Percentiles rank a stretch among this genome's conserved stretches.
phyloP scores from a whole-genome alignment of 441 rosid genomes.

The Omphalea diandra region DNA sequence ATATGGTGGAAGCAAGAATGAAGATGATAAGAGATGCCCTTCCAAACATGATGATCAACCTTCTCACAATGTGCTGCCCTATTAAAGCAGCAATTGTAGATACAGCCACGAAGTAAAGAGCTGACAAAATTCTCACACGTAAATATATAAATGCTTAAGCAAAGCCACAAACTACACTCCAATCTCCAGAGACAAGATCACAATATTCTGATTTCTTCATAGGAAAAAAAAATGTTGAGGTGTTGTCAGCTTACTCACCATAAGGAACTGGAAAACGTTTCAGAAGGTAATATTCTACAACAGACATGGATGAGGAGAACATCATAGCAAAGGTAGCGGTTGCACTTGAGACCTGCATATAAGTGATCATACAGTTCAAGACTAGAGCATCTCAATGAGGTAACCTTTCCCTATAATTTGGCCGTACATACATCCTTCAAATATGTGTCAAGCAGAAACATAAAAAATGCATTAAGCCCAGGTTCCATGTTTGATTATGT shows the following conservation, averaged over 20 bases:
- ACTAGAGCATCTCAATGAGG: not conserved
- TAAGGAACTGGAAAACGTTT: slow-evolving; percentile 63
- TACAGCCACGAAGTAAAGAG: slow-evolving; percentile 49
- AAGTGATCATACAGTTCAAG: slow-evolving; percentile 9
- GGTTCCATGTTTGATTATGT: too few species aligned
- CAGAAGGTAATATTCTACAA: slow-evolving; percentile 60
- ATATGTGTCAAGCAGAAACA: too few species aligned
- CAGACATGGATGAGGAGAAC: slow-evolving; percentile 70
- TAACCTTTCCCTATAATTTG: not conserved
- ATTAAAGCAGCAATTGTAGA: slow-evolving; percentile 50
- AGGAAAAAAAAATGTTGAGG: not conserved
- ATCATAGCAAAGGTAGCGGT: slow-evolving; percentile 67
- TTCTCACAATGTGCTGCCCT: slow-evolving; percentile 58
- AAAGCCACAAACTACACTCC: not conserved
- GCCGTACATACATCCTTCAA: too few species aligned
- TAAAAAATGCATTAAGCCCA: too few species aligned
- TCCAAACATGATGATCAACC: slow-evolving; percentile 44
- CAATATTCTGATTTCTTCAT: not conserved
- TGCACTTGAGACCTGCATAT: slow-evolving; percentile 61
- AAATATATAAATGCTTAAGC: not conserved
- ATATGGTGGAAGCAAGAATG: slow-evolving; percentile 58
- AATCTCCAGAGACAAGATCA: too few species aligned
- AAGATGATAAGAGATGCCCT: slow-evolving; percentile 72
- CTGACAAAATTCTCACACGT: slow-evolving; percentile 28
- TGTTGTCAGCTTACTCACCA: slow-evolving; percentile 24